phyloP scores from a whole-genome alignment of 2,329 filamentous ascomycete species.

The Venturia carpophila region DNA sequence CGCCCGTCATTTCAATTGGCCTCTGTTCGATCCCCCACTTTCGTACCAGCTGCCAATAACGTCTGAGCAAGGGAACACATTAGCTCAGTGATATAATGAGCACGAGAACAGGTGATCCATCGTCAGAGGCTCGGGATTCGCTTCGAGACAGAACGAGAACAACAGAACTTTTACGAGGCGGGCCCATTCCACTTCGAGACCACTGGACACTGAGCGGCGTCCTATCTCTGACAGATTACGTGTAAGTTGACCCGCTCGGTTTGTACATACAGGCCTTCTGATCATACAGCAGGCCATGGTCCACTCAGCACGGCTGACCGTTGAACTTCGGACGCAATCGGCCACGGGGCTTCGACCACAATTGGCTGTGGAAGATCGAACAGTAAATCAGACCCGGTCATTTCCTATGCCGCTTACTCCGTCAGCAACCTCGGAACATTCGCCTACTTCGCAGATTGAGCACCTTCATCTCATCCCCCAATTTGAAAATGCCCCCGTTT shows the following conservation, averaged over 20 bases:
- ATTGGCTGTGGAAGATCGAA: not conserved
- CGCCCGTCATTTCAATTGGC: not conserved
- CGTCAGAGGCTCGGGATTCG: not conserved
- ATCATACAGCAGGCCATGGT: not conserved
- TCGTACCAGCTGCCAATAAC: conserved; percentile 5
- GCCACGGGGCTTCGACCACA: not conserved
- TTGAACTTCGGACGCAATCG: not conserved
- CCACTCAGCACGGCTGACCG: not conserved
- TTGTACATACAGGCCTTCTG: not conserved
- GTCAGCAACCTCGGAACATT: no score
- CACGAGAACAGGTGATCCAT: not conserved
- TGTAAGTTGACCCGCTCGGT: not conserved
- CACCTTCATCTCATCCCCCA: not conserved
- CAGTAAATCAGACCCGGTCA: no score
- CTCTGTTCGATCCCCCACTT: not conserved
- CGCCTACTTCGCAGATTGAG: not conserved
- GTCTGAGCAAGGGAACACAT: not conserved
- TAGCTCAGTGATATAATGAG: not conserved
- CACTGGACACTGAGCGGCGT: not conserved
- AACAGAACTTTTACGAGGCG: not conserved
- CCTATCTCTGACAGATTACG: not conserved
- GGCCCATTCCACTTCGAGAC: not conserved
- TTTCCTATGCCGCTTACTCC: no score
- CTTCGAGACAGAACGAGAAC: not conserved
- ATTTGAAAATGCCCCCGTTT: not conserved